Evolutionary conservation across 768 basidiomycete species (phyloP), one percentile per base, ranked within the genome.

Genomic region (Pisolithus albus): DNA sequence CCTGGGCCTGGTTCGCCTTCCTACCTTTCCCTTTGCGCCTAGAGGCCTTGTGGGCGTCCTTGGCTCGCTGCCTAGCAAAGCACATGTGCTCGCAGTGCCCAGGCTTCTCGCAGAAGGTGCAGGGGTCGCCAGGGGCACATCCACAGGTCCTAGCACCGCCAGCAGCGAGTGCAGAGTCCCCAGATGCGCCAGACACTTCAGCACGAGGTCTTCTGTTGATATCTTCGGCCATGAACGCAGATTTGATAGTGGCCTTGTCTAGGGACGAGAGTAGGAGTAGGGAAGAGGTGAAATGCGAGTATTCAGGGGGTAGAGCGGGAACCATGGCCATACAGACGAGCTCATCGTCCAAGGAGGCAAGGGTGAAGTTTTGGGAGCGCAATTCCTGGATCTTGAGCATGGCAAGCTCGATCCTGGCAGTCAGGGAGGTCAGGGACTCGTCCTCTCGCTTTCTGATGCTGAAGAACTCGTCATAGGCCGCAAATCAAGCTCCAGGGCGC

Each of bases 231-330:
- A 26, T 26, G 26, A 26, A 26, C 6, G 26, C 26, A 26, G 26
- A 26, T 26, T 26, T 26, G 26, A 26, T 26, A 4, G 26, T 26
- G 6, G 26, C 4, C 26, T 26, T 26, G 26, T 26, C 26, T 7
- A 26, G 7, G 26, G 48, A 45, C 9, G 39, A 47, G 6, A 60
- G 45, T 0, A 61, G 55, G 0, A 54, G 36, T 0, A 61, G 47
- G 1, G 50, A 58, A 16, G 57, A 58, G 5, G 21, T 40, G 39
- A 58, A 60, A 18, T 55, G 52, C 23, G 3, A 26, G 47, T 53
- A 55, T 0, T 60, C 52, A 0, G 44, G 15, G 2, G 46, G 51
- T 18, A 60, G 40, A 1, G 56, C 16, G 15, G 43, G 51, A 28
- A 59, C 46, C 53, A 59, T 55, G 3, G 26, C 26, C 26, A 26